A percentile compares a stretch with the other conserved stretches of the same genome.
phyloP scores from a whole-genome alignment of 192 early-diverging fungal genomes.

The Podila horticola region DNA sequence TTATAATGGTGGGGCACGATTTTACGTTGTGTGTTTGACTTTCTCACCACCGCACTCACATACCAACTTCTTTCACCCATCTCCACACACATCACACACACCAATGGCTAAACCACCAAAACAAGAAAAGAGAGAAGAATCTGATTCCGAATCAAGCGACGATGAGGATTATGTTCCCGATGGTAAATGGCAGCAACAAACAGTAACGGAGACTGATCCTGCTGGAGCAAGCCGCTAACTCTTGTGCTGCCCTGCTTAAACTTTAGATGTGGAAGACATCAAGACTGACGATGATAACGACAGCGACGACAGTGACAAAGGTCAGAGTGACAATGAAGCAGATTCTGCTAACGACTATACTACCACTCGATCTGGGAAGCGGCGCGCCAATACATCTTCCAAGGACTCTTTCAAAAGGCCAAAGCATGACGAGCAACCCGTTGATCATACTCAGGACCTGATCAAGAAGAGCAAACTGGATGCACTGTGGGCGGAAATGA shows the following conservation, averaged over 20 bases:
- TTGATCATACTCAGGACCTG: conserved; percentile 14
- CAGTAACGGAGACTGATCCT: background rate
- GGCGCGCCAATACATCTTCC: background rate
- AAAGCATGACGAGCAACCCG: background rate
- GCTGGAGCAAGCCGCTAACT: too few species aligned
- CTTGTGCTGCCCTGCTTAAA: background rate
- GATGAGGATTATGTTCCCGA: conserved; percentile 50
- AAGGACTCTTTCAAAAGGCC: conserved; percentile 10
- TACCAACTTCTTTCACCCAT: background rate
- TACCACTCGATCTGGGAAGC: conserved; percentile 34
- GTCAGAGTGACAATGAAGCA: background rate
- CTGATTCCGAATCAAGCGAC: conserved; percentile 44
- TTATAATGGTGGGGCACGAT: background rate
- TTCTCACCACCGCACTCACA: background rate
- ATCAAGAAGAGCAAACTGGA: conserved; percentile 53
- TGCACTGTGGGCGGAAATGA: conserved; percentile 69
- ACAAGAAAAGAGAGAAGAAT: conserved; percentile 30
- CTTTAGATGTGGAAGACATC: conserved; percentile 25
- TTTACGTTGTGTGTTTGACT: background rate
- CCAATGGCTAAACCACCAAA: conserved; percentile 20
- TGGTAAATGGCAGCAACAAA: conserved; percentile 9
- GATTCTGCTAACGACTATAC: conserved; percentile 1
- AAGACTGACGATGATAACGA: conserved; percentile 26
- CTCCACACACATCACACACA: background rate
- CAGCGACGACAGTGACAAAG: conserved; percentile 28